Evolutionary conservation across 805 yeast species (phyloP), one percentile per base, ranked within the genome.

Genomic region (Ogataea pignaliae): DNA sequence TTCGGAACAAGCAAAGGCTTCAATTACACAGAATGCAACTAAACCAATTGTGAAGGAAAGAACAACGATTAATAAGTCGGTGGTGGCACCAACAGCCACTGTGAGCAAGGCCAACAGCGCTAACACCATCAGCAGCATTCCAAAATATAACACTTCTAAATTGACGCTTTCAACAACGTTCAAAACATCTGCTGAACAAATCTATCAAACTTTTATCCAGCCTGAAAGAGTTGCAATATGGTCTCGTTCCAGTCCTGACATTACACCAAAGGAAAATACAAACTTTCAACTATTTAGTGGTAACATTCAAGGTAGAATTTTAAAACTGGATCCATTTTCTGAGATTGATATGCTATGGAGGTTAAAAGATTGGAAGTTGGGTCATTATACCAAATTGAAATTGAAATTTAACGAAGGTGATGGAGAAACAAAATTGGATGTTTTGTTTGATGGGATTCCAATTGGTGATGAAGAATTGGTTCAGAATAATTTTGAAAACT

Each of bases 401-500:
- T 75, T 91, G 53, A 71, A 68, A 33, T 77, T 93, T 52, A 78
- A 78, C 45, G 88, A 88, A 60, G 93, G 91, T 28, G 75, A 78
- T n/a, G 77, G 85, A 36, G 97, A 89, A 56, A 93, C 99, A 3
- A 80, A 76, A 46, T 71, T 90, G 69, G 79, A 80, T 47, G 88
- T 89, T 15, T 70, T 74, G 36, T 88, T 91, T 79, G 71, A 79
- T 14, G 97, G 97, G 13, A 84, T 93, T 40, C 99, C 99, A 14
- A 73, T 91, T 34, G 99, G 98, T 12, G 95, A 93, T 62, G 98
- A 93, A 60, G 93, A 95, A 56, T 67, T 84, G 56, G 96, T 87
- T 34, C 79, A 81, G 58, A 77, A 73, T 34, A 93, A 91, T 65
- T 91, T 93, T 60, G 88, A 88, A 56, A 88, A 87, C 48, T 87